Conservation (phyloP, 306 rosid species). For the Sicyos baderoa region DNA sequence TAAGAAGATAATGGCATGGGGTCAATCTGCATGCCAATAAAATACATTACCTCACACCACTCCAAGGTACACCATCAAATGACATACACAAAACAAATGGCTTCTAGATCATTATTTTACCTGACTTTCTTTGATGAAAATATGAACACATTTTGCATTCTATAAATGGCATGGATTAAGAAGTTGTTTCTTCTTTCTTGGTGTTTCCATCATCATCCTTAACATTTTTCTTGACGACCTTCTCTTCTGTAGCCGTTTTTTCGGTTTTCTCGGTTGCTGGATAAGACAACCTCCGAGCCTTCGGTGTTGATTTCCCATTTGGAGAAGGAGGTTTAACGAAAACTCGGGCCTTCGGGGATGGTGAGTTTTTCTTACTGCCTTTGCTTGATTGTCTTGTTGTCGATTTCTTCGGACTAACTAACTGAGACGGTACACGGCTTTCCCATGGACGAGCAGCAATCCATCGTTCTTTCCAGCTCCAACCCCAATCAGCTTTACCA, state of each 20-base stretch:
- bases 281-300: slow-evolving; percentile 60
- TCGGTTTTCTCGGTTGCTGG: slow-evolving; percentile 33
- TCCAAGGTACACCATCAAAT: slow-evolving; percentile 27
- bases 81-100: slow-evolving; percentile 22
- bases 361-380: slow-evolving; percentile 39
- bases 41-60: slow-evolving; percentile 34
- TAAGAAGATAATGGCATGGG: slow-evolving; percentile 19
- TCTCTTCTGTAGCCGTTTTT: slow-evolving; percentile 31
- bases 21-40: slow-evolving; percentile 19
- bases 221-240: slow-evolving; percentile 13
- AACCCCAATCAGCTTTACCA: slow-evolving; percentile 84
- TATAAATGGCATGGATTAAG: slow-evolving; percentile 6
- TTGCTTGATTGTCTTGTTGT: slow-evolving; percentile 44
- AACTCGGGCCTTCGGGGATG: slow-evolving; percentile 40
- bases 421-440: slow-evolving; percentile 46
- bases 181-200: slow-evolving; percentile 23
- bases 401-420: slow-evolving; percentile 44
- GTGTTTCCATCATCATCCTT: background rate
- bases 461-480: slow-evolving; percentile 99
- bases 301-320: slow-evolving; percentile 44
- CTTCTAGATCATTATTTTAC: slow-evolving; percentile 19
- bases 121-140: slow-evolving; percentile 8
- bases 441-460: slow-evolving; percentile 99
- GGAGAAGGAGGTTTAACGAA: slow-evolving; percentile 33
- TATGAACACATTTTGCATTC: slow-evolving; percentile 8